Base-by-base conservation (phyloP, 371 early-diverging fungal species). In the Apophysomyces elegans region DNA sequence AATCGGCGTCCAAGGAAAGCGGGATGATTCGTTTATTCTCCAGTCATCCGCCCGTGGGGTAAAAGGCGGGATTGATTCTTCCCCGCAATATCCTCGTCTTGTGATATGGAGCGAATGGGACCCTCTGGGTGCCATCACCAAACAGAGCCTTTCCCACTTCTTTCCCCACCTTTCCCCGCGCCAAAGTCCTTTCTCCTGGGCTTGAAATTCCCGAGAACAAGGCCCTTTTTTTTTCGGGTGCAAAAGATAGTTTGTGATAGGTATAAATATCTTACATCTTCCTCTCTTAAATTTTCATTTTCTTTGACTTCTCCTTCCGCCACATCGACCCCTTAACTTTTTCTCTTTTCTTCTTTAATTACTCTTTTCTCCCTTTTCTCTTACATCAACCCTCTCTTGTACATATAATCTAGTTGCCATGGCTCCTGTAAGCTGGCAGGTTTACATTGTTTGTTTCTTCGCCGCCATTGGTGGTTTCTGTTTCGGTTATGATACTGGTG, bases 401-500 rank as follows among this genome's bases (percentile, higher is more conserved):
- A 56, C n/a, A 67, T 50, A 50, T 50, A 50, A 16, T 18, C 38
- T 47, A 46, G 35, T 50, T 63, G 26, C 43, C 46, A 56, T 37
- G 63, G 38, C 37, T 60, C 32, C 32, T 3, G 32, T 38, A 14
- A 45, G 44, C 32, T 68, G 69, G 59, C 69, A 62, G 45, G 67
- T 79, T 13, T 83, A 80, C 56, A 61, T 68, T 36, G 74, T 76
- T 36, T 75, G 66, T 35, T 41, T 66, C n/a, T 83, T 79, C 56
- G 74, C 81, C 38, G 80, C 84, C 56, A 75, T 83, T 58, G 84
- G 84, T 72, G 84, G 81, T 68, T 74, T 83, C 59, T 79, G 75
- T 57, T 83, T 83, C 64, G 83, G 84, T 68, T 80, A 84, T 71
- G 86, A 86, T 66, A 76, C 79, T 36, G 86, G 86, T 79, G 73